A percentile compares a stretch with the other conserved stretches of the same genome.
Conservation (phyloP, 2,329 filamentous ascomycete species). For the Aspergillus sp. region DNA sequence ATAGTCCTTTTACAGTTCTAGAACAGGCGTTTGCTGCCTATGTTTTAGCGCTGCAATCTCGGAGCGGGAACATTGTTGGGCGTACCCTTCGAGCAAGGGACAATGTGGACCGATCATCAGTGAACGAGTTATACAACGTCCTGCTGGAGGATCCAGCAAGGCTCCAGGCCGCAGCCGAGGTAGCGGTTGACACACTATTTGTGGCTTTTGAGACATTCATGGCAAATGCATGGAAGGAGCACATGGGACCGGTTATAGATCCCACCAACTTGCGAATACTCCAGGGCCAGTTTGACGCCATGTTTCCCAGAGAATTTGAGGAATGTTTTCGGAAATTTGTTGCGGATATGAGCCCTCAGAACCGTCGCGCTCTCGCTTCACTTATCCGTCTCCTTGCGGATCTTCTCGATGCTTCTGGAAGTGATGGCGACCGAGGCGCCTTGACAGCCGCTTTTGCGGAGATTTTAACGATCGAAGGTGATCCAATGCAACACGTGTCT, state of each 20-base stretch:
- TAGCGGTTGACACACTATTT: constrained; percentile 80
- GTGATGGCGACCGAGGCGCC: constrained; percentile 85
- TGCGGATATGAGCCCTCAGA: constrained; percentile 56
- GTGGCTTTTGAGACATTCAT: constrained; percentile 93
- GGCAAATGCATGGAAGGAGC: constrained; percentile 80
- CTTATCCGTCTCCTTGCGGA: constrained; percentile 85
- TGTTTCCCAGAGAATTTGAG: constrained; percentile 51
- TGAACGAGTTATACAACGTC: constrained; percentile 88
- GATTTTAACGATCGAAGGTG: constrained; percentile 73
- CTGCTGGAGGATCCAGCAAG: constrained; percentile 81
- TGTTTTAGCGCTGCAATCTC: constrained; percentile 74
- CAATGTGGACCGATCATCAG: constrained; percentile 70
- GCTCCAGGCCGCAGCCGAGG: constrained; percentile 71
- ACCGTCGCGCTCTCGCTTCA: constrained; percentile 74
- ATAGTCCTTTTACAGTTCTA: constrained; percentile 69
- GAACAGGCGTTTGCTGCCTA: constrained; percentile 87
- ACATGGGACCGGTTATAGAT: constrained; percentile 82
- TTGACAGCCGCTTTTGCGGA: constrained; percentile 88
- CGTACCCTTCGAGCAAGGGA: constrained; percentile 70
- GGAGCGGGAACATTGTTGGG: constrained; percentile 84
- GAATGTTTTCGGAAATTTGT: constrained; percentile 57
- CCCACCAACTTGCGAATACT: constrained; percentile 69
- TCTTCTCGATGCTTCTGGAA: constrained; percentile 82
- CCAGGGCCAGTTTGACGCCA: constrained; percentile 53
- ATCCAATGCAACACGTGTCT: constrained; percentile 81